Base-by-base conservation (phyloP, 1,139 yeast species). In the Sugiyamaella paludigena region DNA sequence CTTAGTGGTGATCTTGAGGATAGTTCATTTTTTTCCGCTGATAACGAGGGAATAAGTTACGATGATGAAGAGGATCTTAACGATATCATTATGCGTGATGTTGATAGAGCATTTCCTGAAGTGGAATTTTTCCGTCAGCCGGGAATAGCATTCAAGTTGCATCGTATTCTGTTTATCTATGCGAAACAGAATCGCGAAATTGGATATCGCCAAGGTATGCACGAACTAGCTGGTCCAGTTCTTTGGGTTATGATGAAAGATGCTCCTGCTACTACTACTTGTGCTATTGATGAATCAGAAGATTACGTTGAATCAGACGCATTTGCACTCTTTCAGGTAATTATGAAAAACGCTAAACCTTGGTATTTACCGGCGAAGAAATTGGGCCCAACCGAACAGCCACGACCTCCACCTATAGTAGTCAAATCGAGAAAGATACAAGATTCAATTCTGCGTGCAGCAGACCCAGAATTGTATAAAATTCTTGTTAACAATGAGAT, bases 191-290 rank as follows among this genome's bases (percentile, higher is more conserved):
- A 79, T 57, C 66, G 68, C 4, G 64, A 60, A 15, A 67, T 80
- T 30, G 81, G 84, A 2, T 81, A 81, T 61, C 77, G 80, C 49
- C 86, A 81, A 59, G 86, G 86, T 6, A 72, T 80, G 65, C 85
- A 81, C 59, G 86, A 81, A 61, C 70, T 81, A 12, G 65, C 78
- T 34, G 84, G 82, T 1, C 69, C 80, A 32, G 66, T 80, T 35
- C 48, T 65, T 31, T 65, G 58, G 51, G 67, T 65, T 1, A 47
- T 63, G 40, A 43, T 55, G 2, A 31, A 35, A n/a, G 48, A 51
- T 10, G 29, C 41, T 15, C 13, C 34, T 29, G 29, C 41, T 31
- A 34, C 32, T 1, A 26, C 32, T 11, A 49, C 44, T 19, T n/a
- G n/a, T n/a, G n/a, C n/a, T 19, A 19, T 19, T 19, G 24, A 19